Evolutionary conservation across 768 basidiomycete genomes (phyloP).

Genomic region (Lactarius pseudohatsudake): DNA sequence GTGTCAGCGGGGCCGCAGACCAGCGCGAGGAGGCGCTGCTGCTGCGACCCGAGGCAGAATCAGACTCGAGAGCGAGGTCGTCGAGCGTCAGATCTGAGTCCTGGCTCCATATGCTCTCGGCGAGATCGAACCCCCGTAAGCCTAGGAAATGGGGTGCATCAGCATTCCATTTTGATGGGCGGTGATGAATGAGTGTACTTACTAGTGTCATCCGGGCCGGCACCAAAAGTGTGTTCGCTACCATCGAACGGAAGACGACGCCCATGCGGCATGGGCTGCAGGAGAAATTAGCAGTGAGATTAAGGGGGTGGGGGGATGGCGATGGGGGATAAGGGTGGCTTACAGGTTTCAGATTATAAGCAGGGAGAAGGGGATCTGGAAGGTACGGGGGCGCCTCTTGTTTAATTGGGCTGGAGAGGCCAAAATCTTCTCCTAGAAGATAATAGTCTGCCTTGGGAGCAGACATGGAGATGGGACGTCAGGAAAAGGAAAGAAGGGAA

Average conservation of each 20-base stretch:
- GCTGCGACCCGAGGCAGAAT: constrained; percentile 9
- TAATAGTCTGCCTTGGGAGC: constrained; percentile 6
- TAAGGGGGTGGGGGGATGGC: not conserved
- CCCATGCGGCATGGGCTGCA: constrained; percentile 1
- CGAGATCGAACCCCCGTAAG: constrained; percentile 25
- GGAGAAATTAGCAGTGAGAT: not conserved
- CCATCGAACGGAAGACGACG: not conserved
- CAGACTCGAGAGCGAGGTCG: constrained; percentile 25
- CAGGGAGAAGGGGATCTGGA: constrained; percentile 3
- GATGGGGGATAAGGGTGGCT: not conserved
- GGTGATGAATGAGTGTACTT: constrained; percentile 8
- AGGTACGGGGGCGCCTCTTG: constrained; percentile 17
- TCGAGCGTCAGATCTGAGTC: constrained; percentile 26
- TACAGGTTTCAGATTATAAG: constrained; percentile 16
- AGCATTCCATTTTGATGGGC: constrained; percentile 10
- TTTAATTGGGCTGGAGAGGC: constrained; percentile 11
- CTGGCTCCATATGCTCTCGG: constrained; percentile 28
- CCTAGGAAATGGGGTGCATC: not conserved
- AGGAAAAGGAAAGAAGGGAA: not conserved
- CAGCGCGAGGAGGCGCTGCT: constrained; percentile 20
- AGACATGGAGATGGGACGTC: constrained; percentile 8
- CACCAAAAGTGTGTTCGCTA: not conserved
- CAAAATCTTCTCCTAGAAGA: constrained; percentile 11
- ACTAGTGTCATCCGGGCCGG: constrained; percentile 13
- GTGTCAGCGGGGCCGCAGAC: constrained; percentile 17